Conservation (phyloP, 495 filamentous ascomycete species). For the Aeminium ludgeri region DNA sequence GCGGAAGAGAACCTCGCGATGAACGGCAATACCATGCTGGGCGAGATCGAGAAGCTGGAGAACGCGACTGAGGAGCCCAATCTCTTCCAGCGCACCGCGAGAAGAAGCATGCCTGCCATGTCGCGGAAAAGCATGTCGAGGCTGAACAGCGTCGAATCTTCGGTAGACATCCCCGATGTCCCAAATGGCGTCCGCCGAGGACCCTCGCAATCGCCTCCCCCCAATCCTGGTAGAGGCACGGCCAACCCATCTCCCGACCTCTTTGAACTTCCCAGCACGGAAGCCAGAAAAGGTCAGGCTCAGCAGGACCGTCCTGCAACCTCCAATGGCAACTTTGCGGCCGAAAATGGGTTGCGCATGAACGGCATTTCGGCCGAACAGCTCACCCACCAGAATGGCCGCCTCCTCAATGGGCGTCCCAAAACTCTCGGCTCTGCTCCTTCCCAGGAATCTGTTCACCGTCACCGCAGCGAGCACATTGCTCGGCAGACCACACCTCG, state of each 20-base stretch:
- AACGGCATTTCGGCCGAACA: constrained; percentile 14
- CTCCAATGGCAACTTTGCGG: constrained; percentile 1
- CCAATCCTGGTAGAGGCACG: too few species aligned
- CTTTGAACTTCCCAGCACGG: constrained; percentile 9
- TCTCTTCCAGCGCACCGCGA: too few species aligned
- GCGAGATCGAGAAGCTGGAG: constrained; percentile 47
- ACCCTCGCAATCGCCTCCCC: not conserved
- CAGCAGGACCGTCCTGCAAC: constrained; percentile 5
- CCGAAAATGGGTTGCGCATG: constrained; percentile 13
- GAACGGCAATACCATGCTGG: constrained; percentile 49
- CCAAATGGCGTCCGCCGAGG: constrained; percentile 14
- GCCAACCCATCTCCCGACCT: not conserved
- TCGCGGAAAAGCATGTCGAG: not conserved
- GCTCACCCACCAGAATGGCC: not conserved
- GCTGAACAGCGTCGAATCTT: constrained; percentile 1
- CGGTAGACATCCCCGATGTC: not conserved
- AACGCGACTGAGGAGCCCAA: constrained; percentile 9
- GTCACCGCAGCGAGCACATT: not conserved
- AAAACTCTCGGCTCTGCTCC: constrained; percentile 6
- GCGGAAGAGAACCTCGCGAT: constrained; percentile 53
- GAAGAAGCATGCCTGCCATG: too few species aligned
- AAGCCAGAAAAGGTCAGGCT: not conserved
- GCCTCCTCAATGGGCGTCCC: constrained; percentile 2
- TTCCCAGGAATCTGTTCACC: not conserved
- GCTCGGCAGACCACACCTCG: not conserved